These are phyloP conservation scores for Beta lomatogona DNA, from an alignment of 179 eudicot species.

Conservation along the genomic window DNA sequence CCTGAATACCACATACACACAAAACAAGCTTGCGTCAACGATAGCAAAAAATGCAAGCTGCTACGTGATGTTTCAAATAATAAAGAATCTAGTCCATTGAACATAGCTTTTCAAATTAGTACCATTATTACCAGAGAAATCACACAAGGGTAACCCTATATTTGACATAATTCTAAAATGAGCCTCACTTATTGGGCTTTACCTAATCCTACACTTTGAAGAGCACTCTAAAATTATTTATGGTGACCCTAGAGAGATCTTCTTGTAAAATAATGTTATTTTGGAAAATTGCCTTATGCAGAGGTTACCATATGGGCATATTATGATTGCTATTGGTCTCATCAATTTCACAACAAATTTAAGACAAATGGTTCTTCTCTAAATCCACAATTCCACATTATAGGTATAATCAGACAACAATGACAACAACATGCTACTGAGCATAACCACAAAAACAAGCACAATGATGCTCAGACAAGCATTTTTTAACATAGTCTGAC, in stretches of 20 bases:
- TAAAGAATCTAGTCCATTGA: background rate
- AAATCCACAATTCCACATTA: background rate
- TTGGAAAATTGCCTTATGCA: too few relatives aligned
- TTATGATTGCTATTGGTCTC: background rate
- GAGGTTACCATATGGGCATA: background rate
- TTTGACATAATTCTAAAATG: too few relatives aligned
- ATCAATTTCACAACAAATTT: background rate
- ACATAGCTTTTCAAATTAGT: background rate
- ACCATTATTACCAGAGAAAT: background rate
- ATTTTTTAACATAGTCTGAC: background rate
- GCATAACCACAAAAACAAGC: background rate
- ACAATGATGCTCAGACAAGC: background rate
- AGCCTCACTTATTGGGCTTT: too few relatives aligned
- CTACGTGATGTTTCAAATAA: background rate
- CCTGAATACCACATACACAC: constrained; percentile 42
- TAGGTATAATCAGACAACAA: background rate
- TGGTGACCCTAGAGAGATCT: too few relatives aligned
- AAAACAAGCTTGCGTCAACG: background rate
- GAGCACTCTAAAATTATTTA: too few relatives aligned
- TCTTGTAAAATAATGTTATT: too few relatives aligned
- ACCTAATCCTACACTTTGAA: too few relatives aligned
- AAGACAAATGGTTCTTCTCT: background rate
- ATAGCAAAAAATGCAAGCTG: background rate
- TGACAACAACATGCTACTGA: background rate
- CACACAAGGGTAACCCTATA: too few relatives aligned